These are phyloP conservation scores for Drechslerella coelobrocha DNA, from an alignment of 2,329 filamentous ascomycete species.

Conservation along the genomic window DNA sequence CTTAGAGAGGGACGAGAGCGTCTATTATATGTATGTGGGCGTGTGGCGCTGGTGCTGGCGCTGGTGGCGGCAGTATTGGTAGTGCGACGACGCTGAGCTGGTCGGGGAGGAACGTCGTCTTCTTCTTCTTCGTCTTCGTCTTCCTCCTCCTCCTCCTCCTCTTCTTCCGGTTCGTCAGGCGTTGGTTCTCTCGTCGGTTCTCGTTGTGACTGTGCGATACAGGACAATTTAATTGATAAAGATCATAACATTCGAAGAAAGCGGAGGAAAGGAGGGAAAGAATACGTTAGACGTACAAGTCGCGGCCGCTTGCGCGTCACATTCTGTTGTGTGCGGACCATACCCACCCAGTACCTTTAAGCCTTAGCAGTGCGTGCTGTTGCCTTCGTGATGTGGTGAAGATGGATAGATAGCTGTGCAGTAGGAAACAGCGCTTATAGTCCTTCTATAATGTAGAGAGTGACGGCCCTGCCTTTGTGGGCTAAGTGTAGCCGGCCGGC, in stretches of 20 bases:
- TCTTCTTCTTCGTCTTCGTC: constrained; percentile 32
- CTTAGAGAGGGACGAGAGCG: neutral
- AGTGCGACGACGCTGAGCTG: constrained; percentile 8
- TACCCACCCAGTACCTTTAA: too few relatives aligned
- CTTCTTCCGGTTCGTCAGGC: constrained; percentile 47
- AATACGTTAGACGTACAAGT: constrained; percentile 5
- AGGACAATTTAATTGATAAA: too few relatives aligned
- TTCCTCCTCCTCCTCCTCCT: constrained; percentile 44
- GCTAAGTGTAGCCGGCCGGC: too few relatives aligned
- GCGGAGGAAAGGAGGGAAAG: neutral
- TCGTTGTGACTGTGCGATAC: constrained; percentile 28
- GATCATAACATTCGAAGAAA: neutral
- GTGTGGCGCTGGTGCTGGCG: neutral
- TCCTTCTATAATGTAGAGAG: too few relatives aligned
- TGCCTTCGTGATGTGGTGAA: neutral
- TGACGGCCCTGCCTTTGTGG: too few relatives aligned
- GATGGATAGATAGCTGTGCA: neutral
- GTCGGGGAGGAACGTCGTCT: constrained; percentile 5
- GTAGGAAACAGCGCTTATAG: too few relatives aligned
- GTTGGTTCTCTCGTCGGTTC: constrained; percentile 29
- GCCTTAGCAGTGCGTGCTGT: too few relatives aligned
- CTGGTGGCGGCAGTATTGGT: neutral
- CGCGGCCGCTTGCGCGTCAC: constrained; percentile 25
- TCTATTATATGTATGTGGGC: neutral
- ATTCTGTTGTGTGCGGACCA: constrained; percentile 19